Evolutionary conservation across 805 yeast genomes (phyloP).

Genomic region (Candida multigemmis): DNA sequence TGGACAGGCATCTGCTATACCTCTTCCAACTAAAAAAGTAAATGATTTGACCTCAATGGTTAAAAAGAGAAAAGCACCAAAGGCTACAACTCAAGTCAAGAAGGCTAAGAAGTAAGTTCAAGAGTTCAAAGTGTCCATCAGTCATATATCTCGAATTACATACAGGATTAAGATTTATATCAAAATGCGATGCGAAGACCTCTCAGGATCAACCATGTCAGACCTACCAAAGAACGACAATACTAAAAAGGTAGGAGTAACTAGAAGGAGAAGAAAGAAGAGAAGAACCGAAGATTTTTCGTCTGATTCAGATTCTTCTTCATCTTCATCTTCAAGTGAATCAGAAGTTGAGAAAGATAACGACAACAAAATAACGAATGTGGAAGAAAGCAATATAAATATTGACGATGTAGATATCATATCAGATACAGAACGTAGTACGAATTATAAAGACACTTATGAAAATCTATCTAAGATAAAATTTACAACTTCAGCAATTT

Average conservation of each 20-base stretch:
- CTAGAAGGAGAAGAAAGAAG: conserved; percentile 64
- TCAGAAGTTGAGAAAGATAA: conserved; percentile 13
- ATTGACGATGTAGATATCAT: conserved; percentile 11
- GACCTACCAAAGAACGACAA: no score
- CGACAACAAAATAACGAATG: conserved; percentile 7
- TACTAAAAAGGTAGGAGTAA: no score
- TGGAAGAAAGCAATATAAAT: conserved; percentile 15
- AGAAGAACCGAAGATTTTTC: conserved; percentile 77
- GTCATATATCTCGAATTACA: neutral
- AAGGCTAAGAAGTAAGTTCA: conserved; percentile 1
- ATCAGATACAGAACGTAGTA: conserved; percentile 1
- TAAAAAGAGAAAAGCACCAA: conserved; percentile 37
- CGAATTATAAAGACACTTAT: conserved; percentile 7
- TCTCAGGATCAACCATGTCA: no score
- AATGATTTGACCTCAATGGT: conserved; percentile 60
- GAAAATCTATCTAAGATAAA: conserved; percentile 12
- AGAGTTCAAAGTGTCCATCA: neutral
- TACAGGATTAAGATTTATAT: neutral
- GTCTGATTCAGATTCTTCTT: conserved; percentile 40
- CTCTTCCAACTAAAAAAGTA: conserved; percentile 15
- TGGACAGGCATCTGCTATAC: conserved; percentile 5
- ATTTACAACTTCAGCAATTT: conserved; percentile 15
- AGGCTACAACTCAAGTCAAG: neutral
- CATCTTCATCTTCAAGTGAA: conserved; percentile 19
- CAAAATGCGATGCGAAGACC: neutral